Conservation (phyloP, 331 rosid genomes). For the Erythrophleum ivorense region DNA sequence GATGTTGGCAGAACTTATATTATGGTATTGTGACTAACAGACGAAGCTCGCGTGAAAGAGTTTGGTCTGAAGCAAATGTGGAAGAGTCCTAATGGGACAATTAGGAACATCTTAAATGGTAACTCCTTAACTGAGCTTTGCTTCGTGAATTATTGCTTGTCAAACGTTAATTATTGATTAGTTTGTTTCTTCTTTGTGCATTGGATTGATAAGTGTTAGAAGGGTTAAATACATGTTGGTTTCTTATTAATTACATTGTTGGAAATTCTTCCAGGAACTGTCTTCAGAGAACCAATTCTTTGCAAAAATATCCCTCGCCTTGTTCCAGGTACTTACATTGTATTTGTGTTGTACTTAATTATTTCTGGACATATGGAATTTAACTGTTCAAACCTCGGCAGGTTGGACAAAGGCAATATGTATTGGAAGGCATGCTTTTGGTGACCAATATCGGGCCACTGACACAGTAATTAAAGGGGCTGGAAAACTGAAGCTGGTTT, state of each 20-base stretch:
- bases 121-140: slow-evolving; percentile 36
- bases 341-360: background rate
- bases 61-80: slow-evolving; percentile 90
- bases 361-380: slow-evolving; percentile 16
- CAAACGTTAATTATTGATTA: background rate
- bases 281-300: slow-evolving; percentile 95
- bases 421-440: slow-evolving; percentile 97
- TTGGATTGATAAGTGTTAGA: background rate
- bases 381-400: slow-evolving; percentile 41
- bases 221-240: slow-evolving; percentile 10
- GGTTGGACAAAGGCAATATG: slow-evolving; percentile 97
- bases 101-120: slow-evolving; percentile 93
- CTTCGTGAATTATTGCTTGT: slow-evolving; percentile 9
- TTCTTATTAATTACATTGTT: slow-evolving; percentile 12
- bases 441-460: slow-evolving; percentile 91
- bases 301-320: slow-evolving; percentile 94
- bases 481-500: slow-evolving; percentile 82
- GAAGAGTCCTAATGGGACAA: slow-evolving; percentile 98
- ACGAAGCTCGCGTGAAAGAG: slow-evolving; percentile 88
- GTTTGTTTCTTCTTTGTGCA: slow-evolving; percentile 9
- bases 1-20: slow-evolving; percentile 33
- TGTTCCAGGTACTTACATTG: slow-evolving; percentile 74
- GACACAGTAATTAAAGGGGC: slow-evolving; percentile 87
- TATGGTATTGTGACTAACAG: slow-evolving; percentile 56
- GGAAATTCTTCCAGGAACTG: slow-evolving; percentile 71